These are phyloP conservation scores for Naganishia albida DNA, from an alignment of 1,284 basidiomycete genomes.

Conservation along the genomic window DNA sequence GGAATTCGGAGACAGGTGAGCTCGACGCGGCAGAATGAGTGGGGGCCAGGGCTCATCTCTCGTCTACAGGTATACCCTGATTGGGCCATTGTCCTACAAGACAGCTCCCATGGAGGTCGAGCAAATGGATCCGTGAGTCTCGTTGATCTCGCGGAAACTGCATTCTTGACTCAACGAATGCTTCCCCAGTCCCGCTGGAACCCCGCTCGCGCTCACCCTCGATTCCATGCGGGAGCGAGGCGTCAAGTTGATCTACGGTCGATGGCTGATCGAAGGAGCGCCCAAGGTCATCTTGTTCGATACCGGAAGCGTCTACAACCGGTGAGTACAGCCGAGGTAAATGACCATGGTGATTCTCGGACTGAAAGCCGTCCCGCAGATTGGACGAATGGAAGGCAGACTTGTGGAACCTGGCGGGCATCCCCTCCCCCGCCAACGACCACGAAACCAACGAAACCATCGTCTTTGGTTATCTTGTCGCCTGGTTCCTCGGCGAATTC, in stretches of 20 bases:
- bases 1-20: slow-evolving; percentile 64
- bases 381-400: slow-evolving; percentile 99
- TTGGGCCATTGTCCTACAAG: slow-evolving; percentile 95
- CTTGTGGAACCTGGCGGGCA: slow-evolving; percentile 96
- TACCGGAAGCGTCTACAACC: slow-evolving; percentile 79
- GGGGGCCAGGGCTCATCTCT: slow-evolving; percentile 38
- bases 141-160: neutral
- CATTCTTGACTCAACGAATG: neutral
- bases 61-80: slow-evolving; percentile 76
- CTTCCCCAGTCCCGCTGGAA: slow-evolving; percentile 49
- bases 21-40: neutral
- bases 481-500: slow-evolving; percentile 99
- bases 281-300: slow-evolving; percentile 94
- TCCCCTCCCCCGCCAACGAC: slow-evolving; percentile 92
- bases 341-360: neutral
- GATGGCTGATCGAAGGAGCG: slow-evolving; percentile 96
- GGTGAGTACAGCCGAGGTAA: slow-evolving; percentile 39
- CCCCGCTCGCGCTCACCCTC: slow-evolving; percentile 69
- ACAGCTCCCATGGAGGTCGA: slow-evolving; percentile 98
- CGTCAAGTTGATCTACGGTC: slow-evolving; percentile 90
- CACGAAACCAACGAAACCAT: slow-evolving; percentile 99
- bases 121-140: slow-evolving; percentile 72
- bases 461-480: slow-evolving; percentile 95
- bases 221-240: slow-evolving; percentile 80
- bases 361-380: slow-evolving; percentile 47